Evolutionary conservation across 2,329 filamentous ascomycete genomes (phyloP).

Genomic region (Parascedosporium putredinis): DNA sequence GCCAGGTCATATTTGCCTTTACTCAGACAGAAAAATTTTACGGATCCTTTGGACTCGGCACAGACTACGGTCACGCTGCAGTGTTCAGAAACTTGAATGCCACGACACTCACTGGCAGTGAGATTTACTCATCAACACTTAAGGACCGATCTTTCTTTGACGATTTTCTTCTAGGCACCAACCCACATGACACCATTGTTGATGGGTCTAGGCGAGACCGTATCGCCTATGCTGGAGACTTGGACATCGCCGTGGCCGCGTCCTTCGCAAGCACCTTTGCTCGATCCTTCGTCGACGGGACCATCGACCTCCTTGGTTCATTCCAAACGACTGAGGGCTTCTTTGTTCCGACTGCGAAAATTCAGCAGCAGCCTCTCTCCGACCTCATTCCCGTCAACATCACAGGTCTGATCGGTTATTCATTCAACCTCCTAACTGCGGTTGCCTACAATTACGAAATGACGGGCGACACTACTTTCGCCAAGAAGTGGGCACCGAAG

Average conservation of each 20-base stretch:
- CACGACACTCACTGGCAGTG: conserved; percentile 7
- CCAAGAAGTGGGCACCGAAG: conserved; percentile 18
- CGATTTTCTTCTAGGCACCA: conserved; percentile 25
- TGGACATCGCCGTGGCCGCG: conserved; percentile 18
- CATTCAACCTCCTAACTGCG: conserved; percentile 17
- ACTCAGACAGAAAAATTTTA: conserved; percentile 17
- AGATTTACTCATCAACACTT: conserved; percentile 17
- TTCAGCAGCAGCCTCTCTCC: conserved; percentile 15
- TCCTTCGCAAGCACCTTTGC: conserved; percentile 19
- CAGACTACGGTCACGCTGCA: conserved; percentile 19
- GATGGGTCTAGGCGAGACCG: conserved; percentile 25
- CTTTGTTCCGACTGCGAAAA: conserved; percentile 22
- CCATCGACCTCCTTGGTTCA: conserved; percentile 19
- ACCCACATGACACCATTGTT: conserved; percentile 20
- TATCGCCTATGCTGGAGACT: conserved; percentile 22
- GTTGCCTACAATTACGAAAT: conserved; percentile 18
- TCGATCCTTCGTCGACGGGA: conserved; percentile 16
- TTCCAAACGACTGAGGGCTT: conserved; percentile 20
- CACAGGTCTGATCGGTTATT: conserved; percentile 24
- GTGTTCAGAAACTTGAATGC: conserved; percentile 16
- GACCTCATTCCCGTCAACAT: conserved; percentile 14
- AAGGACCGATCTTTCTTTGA: conserved; percentile 18
- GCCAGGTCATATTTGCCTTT: conserved; percentile 14
- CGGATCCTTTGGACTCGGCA: conserved; percentile 22
- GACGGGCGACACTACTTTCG: conserved; percentile 18